These are phyloP conservation scores for Poa annua DNA, from an alignment of 176 grass and related monocot genomes.

Conservation along the genomic window DNA sequence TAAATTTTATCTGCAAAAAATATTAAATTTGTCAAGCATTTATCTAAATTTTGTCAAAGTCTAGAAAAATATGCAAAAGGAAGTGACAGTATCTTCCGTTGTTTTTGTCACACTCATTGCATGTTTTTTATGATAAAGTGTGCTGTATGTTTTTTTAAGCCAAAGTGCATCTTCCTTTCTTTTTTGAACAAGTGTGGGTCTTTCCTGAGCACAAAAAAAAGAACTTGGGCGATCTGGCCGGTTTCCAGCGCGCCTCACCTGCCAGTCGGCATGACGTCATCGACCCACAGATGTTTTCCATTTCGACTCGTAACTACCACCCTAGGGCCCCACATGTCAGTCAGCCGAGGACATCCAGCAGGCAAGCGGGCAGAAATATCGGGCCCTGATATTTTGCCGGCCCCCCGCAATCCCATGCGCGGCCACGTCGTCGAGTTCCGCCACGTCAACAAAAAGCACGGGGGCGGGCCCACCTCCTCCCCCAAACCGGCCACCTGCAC, in stretches of 20 bases:
- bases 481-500: constrained; percentile 5
- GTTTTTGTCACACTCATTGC: neutral
- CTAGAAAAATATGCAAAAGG: neutral
- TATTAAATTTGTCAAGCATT: too few relatives aligned
- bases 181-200: too few relatives aligned
- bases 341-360: neutral
- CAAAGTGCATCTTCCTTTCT: too few relatives aligned
- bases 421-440: constrained; percentile 52
- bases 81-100: neutral
- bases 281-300: constrained; percentile 47
- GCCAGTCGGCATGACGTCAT: neutral
- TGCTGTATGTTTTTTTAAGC: neutral
- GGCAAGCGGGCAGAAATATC: constrained; percentile 36
- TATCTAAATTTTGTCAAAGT: too few relatives aligned
- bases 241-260: neutral
- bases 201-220: too few relatives aligned
- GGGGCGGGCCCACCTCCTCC: neutral
- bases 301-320: neutral
- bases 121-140: neutral
- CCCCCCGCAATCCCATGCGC: neutral
- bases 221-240: neutral
- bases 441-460: constrained; percentile 46
- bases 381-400: constrained; percentile 37
- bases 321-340: neutral
- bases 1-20: too few relatives aligned